These are phyloP conservation scores for Cenchrus fungigraminus DNA, from an alignment of 176 grass and related monocot genomes.

Conservation along the genomic window DNA sequence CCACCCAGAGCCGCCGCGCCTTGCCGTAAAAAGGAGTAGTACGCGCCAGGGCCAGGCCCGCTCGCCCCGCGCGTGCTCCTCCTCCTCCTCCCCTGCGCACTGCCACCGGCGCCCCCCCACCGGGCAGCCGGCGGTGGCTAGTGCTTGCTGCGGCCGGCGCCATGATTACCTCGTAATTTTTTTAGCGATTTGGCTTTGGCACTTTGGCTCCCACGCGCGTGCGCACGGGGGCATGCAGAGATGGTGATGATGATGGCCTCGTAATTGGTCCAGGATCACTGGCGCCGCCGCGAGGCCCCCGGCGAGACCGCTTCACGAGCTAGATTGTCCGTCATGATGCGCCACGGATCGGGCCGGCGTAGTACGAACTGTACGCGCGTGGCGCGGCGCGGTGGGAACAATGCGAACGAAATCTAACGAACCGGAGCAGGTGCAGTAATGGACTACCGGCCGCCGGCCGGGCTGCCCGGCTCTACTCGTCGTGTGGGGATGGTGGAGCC, in stretches of 20 bases:
- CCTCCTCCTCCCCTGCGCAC: neutral
- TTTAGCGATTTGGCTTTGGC: neutral
- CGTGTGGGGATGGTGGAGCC: neutral
- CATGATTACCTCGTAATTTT: conserved; percentile 54
- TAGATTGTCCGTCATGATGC: neutral
- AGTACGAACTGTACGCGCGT: too few species aligned
- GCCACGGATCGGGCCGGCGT: neutral
- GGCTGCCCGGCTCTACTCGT: too few species aligned
- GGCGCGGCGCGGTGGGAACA: conserved; percentile 22
- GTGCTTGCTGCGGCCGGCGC: neutral
- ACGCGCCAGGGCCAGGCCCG: neutral
- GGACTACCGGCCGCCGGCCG: conserved; percentile 21
- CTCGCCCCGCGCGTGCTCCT: neutral
- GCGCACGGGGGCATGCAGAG: too few species aligned
- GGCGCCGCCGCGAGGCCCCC: neutral
- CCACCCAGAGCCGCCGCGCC: too few species aligned
- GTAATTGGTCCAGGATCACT: conserved; percentile 21
- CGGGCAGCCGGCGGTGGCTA: neutral
- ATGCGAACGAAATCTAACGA: conserved; percentile 31
- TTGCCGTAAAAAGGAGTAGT: neutral
- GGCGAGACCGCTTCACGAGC: neutral
- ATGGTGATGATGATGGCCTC: conserved; percentile 27
- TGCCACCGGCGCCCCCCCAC: neutral
- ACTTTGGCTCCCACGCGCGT: too few species aligned
- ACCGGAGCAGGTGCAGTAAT: neutral